Base-by-base conservation (phyloP, 1,284 basidiomycete species). In the Wolfiporia cocos region DNA sequence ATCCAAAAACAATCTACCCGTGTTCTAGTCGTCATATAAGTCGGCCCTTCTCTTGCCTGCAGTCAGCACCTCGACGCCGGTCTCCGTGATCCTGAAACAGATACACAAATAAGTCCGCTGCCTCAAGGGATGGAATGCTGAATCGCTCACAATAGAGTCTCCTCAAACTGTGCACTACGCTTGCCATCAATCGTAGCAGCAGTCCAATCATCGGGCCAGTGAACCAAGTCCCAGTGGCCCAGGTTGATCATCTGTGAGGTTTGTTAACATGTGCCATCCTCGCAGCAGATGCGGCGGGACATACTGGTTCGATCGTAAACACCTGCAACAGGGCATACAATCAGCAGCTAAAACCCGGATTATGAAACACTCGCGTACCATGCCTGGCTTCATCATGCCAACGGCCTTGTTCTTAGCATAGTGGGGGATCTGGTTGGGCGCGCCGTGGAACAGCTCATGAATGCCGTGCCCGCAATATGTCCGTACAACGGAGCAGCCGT, bases 121-220 rank as follows among this genome's bases (percentile, higher is more conserved):
- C 35, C 26, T 34, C 21, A 15, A 34, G 3, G 14, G 6, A 28
- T 28, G 14, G 26, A 28, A 7, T 28, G 26, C 9, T 28, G 7
- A 28, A 14, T 9, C 26, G 6, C 87, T 57, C 55, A 92, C 86
- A 98, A 63, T 32, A 89, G 67, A 1, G 93, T 96, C 56, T 98
- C 94, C 63, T 98, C 94, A 57, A 96, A 97, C 57, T 98, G 94
- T 4, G 94, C 94, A 50, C 87, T 92, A 47, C 76, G 73, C 60
- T 86, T 86, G 22, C 93, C 94, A 64, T 97, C 93, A 2, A 74
- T 63, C 3, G 94, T 98, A 15, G 88, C 89, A 1, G 92, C 92
- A 2, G 93, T 97, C 94, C 94, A 97, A 56, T 90, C 82, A 61
- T 92, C 88, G 19, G 84, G 83, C 89, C 89, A 92, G 60, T 91